phyloP scores from a whole-genome alignment of 2,329 filamentous ascomycete genomes.

The Aspergillus hiratsukae region DNA sequence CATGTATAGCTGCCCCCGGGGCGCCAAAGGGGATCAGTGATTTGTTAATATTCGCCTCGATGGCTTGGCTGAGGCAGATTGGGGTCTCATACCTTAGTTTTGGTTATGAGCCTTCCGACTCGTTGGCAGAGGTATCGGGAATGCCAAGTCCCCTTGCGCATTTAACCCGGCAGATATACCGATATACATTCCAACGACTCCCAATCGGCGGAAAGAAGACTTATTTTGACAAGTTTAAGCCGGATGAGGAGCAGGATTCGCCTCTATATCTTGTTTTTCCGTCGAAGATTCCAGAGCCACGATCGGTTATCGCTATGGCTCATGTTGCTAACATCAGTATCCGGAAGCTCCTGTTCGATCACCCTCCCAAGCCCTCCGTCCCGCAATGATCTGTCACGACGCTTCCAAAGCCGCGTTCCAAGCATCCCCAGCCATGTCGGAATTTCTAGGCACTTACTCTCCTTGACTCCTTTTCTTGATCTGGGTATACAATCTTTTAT shows the following conservation, averaged over 20 bases:
- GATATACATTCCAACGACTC: constrained; percentile 28
- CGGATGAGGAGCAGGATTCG: constrained; percentile 29
- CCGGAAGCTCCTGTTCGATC: constrained; percentile 12
- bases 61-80: constrained; percentile 33
- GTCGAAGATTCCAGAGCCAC: constrained; percentile 24
- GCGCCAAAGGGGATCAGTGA: constrained; percentile 37
- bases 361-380: background rate
- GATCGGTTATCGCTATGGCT: constrained; percentile 30
- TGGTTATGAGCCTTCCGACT: constrained; percentile 35
- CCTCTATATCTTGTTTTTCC: constrained; percentile 36
- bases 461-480: background rate
- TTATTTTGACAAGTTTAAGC: constrained; percentile 38
- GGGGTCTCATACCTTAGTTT: constrained; percentile 34
- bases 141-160: constrained; percentile 24
- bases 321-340: constrained; percentile 40
- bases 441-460: background rate
- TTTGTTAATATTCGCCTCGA: constrained; percentile 33
- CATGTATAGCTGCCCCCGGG: constrained; percentile 32
- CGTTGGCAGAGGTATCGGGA: constrained; percentile 30
- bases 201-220: constrained; percentile 37
- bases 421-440: too few species aligned
- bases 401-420: too few species aligned
- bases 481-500: background rate
- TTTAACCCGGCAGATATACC: constrained; percentile 29
- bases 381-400: background rate